A percentile compares a stretch with the other conserved stretches of the same genome.
Conservation (phyloP, 2,329 filamentous ascomycete genomes). For the Fusarium sp. region DNA sequence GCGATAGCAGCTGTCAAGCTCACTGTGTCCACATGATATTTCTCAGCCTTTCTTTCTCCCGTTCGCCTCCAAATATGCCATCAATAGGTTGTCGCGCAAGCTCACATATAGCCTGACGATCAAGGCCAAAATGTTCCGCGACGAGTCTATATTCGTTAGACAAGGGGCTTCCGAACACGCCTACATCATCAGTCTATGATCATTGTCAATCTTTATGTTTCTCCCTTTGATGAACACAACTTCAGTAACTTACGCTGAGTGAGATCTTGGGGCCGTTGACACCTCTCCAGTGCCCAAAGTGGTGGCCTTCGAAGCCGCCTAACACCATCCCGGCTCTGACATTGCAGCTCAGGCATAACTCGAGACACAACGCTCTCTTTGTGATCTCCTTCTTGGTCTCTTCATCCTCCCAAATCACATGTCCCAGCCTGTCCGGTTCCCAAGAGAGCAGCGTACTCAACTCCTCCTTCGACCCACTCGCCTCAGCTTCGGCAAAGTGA, state of each 20-base stretch:
- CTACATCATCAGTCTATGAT: conserved; percentile 81
- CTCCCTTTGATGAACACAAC: background rate
- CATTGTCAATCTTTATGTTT: background rate
- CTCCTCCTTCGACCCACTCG: conserved; percentile 67
- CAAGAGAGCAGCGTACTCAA: conserved; percentile 72
- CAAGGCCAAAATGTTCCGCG: conserved; percentile 73
- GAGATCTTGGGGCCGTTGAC: conserved; percentile 68
- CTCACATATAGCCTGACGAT: conserved; percentile 54
- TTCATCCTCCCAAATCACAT: conserved; percentile 79
- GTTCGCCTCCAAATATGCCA: conserved; percentile 72
- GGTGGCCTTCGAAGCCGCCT: conserved; percentile 74
- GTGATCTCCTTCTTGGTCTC: conserved; percentile 65
- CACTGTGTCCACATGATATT: conserved; percentile 57
- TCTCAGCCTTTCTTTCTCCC: conserved; percentile 68
- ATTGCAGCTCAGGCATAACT: conserved; percentile 84
- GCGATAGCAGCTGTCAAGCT: background rate
- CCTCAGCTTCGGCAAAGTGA: conserved; percentile 79
- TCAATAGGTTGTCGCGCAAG: conserved; percentile 71
- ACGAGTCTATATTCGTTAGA: conserved; percentile 82
- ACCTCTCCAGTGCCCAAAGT: conserved; percentile 78
- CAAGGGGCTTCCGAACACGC: conserved; percentile 79
- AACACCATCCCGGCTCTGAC: conserved; percentile 78
- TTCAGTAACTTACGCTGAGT: conserved; percentile 68
- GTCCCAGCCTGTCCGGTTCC: conserved; percentile 75
- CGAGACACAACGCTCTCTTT: conserved; percentile 68